phyloP scores from a whole-genome alignment of 805 yeast genomes.

The Candida adriatica region DNA sequence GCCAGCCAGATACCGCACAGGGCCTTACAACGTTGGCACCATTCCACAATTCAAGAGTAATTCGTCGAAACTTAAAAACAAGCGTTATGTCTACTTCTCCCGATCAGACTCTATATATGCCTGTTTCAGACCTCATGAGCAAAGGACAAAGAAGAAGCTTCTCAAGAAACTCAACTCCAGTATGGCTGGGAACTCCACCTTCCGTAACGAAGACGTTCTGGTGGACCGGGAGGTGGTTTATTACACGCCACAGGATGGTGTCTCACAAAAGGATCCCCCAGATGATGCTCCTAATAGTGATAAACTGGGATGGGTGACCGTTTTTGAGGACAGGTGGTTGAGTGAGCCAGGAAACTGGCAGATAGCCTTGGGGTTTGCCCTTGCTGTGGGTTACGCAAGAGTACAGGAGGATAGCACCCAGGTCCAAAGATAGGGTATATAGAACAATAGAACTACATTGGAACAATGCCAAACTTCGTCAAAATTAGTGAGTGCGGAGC shows the following conservation, averaged over 20 bases:
- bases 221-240: conserved; percentile 9
- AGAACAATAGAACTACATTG: too few species aligned
- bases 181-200: conserved; percentile 1
- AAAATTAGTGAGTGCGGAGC: not conserved
- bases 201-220: conserved; percentile 2
- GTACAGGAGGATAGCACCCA: conserved; percentile 19
- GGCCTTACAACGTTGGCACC: conserved; percentile 36
- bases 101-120: conserved; percentile 29
- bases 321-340: conserved; percentile 39
- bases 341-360: conserved; percentile 48
- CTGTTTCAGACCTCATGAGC: conserved; percentile 25
- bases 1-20: conserved; percentile 25
- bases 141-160: conserved; percentile 33
- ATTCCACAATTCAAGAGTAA: conserved; percentile 33
- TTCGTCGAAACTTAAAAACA: conserved; percentile 16
- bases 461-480: not conserved
- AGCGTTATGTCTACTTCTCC: conserved; percentile 25
- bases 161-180: conserved; percentile 23
- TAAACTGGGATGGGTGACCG: conserved; percentile 60
- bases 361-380: conserved; percentile 36
- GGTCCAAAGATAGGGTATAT: too few species aligned
- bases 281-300: conserved; percentile 58
- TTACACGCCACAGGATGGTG: conserved; percentile 47
- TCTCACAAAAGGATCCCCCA: conserved; percentile 36
- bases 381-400: conserved; percentile 43